Base-by-base conservation (phyloP, 2,329 filamentous ascomycete genomes). In the Phialophora expanda region DNA sequence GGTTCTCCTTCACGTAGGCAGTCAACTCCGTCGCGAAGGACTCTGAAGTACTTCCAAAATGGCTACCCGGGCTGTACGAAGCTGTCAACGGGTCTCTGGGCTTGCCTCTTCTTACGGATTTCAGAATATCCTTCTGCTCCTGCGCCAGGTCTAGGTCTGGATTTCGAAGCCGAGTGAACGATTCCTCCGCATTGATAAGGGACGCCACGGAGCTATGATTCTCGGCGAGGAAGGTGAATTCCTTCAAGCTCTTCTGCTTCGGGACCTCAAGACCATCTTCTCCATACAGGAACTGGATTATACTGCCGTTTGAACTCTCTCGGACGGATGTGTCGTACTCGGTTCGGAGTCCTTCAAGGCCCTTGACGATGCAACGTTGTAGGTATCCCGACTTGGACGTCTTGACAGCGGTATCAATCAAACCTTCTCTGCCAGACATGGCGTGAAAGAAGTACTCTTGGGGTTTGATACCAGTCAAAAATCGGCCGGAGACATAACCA, bases 391-490 rank as follows among this genome's bases (percentile, higher is more conserved):
- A 98, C 75, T 95, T 90, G 9, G 94, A 96, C 1, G 95, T 99
- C 81, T 99, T 99, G 78, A 99, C 95, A 70, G 95, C 95, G 22
- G 95, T 99, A 85, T 99, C 95, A 76, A 99, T 99, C 71, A 99
- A 83, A 83, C 95, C 95, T 84, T 99, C 96, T 81, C 95, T 88
- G 73, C 96, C 96, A 75, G 94, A 95, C 96, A 99, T 99, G 78
- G 96, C 93, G 86, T 99, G 95, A 83, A 99, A 99, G 78, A 94
- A 99, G 78, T 97, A 99, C 77, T 99, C 96, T 75, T 99, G 95
- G 4, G 95, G 95, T 62, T 94, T 89, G 68, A 99, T 95, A 66
- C 95, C 95, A 26, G 96, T 99, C 84, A 99, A 90, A 86, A 99
- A 99, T 76, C 95, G 92, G 75, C 96, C 92, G 57, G 91, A 90